Evolutionary conservation across 2,329 filamentous ascomycete genomes (phyloP).

Genomic region (Aspergillus alliaceus): DNA sequence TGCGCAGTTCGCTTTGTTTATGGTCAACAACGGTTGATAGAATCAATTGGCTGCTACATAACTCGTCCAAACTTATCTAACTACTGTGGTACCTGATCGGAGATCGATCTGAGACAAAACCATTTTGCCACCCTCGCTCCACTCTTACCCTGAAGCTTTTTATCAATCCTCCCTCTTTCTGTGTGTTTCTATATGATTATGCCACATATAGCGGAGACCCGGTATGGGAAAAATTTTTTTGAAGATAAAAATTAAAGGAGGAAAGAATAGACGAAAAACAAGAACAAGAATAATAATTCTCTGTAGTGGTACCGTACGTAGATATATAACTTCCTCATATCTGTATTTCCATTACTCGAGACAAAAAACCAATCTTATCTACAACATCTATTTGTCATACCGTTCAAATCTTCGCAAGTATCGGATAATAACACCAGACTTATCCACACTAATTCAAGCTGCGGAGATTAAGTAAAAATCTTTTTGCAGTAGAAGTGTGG

Average conservation of each 20-base stretch:
- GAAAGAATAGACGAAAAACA: neutral
- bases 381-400: neutral
- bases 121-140: neutral
- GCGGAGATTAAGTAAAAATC: neutral
- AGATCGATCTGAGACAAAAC: neutral
- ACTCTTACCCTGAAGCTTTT: neutral
- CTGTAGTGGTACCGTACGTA: no score
- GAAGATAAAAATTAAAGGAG: no score
- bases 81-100: neutral
- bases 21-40: neutral
- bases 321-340: no score
- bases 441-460: neutral
- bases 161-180: no score
- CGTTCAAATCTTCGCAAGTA: neutral
- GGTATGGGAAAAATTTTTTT: no score
- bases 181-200: neutral
- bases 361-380: no score
- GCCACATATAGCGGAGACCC: neutral
- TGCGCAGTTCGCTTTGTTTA: neutral
- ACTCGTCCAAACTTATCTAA: neutral
- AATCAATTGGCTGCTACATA: neutral
- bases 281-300: no score
- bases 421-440: neutral
- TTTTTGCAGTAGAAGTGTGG: neutral
- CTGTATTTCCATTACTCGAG: no score